Base-by-base conservation (phyloP, 495 filamentous ascomycete genomes). In the Penicillium pulvis region DNA sequence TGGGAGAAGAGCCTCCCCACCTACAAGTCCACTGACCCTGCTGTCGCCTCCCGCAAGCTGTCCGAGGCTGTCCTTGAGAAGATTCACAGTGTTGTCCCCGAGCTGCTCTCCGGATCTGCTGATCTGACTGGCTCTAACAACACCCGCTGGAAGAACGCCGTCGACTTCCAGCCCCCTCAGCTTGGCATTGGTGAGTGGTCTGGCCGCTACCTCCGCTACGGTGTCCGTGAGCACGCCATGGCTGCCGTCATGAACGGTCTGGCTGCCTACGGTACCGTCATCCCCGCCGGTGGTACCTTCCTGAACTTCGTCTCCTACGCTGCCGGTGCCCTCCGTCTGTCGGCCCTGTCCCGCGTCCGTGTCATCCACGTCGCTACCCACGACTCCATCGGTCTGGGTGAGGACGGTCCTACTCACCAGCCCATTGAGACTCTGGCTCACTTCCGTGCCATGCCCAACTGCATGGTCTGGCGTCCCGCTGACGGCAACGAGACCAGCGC, bases 221-320 rank as follows among this genome's bases (percentile, higher is more conserved):
- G 93, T 85, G 92, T 97, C 49, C 93, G 93, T 78, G 93, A 97
- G 83, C 93, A 97, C 78, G 90, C 81, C 72, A 97, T 99, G 94
- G 94, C 89, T 71, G 93, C 90, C 69, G 90, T 96, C 78, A 91
- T 99, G 88, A 99, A 99, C 82, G 94, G 94, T 78, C 84, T 99
- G 55, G 85, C 90, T 55, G 93, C 92, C 59, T 99, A 99, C 74
- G 94, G 94, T 62, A 96, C 91, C 68, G 80, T 96, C 71, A 89
- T 99, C 69, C 94, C 94, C 52, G 95, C 91, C 62, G 89, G 85
- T 53, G 94, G 94, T 75, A 97, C 93, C 67, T 99, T 99, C 88
- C 81, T 99, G 60, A 99, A 99, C 89, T 99, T 99, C 81, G 93
- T 99, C 60, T 99, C 94, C 23, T 99, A 99, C 74, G 93, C 91